phyloP scores from a whole-genome alignment of 2,329 filamentous ascomycete species.

The Tricladium varicosporioides region DNA sequence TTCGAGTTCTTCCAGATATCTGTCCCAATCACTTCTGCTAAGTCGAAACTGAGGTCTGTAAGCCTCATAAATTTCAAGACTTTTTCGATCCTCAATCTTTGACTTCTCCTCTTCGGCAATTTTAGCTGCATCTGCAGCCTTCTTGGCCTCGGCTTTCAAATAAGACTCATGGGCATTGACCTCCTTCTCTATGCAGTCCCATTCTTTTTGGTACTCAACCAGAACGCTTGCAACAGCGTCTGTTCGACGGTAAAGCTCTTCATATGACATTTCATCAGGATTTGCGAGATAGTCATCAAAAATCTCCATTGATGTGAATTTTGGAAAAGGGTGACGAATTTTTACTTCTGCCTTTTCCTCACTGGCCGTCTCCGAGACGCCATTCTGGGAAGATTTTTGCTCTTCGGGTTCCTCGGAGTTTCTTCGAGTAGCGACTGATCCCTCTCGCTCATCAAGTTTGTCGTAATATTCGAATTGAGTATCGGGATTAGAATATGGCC shows the following conservation, averaged over 20 bases:
- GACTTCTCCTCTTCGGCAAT: conserved; percentile 18
- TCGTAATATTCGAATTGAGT: conserved; percentile 25
- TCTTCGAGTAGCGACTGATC: conserved; percentile 12
- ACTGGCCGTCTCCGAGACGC: conserved; percentile 4
- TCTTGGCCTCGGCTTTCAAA: conserved; percentile 16
- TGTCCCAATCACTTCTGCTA: conserved; percentile 13
- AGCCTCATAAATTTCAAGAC: conserved; percentile 7
- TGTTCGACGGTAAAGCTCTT: conserved; percentile 27
- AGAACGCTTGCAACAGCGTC: conserved; percentile 20
- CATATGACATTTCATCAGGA: conserved; percentile 25
- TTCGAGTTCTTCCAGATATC: conserved; percentile 13
- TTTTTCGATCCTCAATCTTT: conserved; percentile 17
- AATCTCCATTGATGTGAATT: conserved; percentile 21
- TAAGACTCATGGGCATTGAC: conserved; percentile 25
- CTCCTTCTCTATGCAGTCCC: conserved; percentile 25
- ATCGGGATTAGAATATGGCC: conserved; percentile 19
- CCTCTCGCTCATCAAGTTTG: conserved; percentile 21
- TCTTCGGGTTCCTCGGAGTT: conserved; percentile 15
- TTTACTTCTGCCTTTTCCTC: conserved; percentile 13
- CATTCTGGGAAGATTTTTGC: conserved; percentile 5
- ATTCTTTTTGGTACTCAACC: conserved; percentile 27
- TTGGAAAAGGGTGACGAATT: conserved; percentile 23
- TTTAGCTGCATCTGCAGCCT: conserved; percentile 14
- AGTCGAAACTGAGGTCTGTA: conserved; percentile 10
- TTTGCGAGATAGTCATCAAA: conserved; percentile 29